These are phyloP conservation scores for Mucor piriformis DNA, from an alignment of 371 early-diverging fungal species.

Conservation along the genomic window DNA sequence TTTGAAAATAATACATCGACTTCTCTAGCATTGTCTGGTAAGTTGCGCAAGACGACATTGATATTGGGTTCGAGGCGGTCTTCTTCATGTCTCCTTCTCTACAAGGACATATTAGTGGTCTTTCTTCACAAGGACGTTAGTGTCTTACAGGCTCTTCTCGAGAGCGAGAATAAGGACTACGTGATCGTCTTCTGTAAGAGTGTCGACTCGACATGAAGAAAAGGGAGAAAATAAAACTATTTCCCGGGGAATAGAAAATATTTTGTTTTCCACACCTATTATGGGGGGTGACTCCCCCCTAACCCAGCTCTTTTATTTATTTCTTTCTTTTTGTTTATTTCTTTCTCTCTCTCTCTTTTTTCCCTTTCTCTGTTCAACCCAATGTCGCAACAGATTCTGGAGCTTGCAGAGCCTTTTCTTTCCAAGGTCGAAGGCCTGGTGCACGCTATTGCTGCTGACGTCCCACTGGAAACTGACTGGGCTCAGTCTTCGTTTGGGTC, in stretches of 20 bases:
- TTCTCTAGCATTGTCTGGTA: conserved; percentile 46
- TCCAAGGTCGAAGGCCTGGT: conserved; percentile 38
- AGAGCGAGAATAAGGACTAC: conserved; percentile 12
- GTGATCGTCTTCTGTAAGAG: conserved; percentile 18
- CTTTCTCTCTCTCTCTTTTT: conserved; percentile 3
- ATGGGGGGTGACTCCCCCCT: neutral
- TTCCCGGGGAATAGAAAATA: too few species aligned
- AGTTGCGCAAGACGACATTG: conserved; percentile 49
- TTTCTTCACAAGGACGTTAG: neutral
- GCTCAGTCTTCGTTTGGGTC: conserved; percentile 56
- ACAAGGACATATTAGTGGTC: neutral
- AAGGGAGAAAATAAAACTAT: neutral
- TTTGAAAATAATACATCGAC: conserved; percentile 36
- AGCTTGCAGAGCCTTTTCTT: conserved; percentile 30
- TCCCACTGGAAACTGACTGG: conserved; percentile 64
- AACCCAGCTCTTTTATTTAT: neutral
- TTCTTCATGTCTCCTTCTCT: conserved; percentile 12
- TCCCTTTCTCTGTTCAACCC: neutral
- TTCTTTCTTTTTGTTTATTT: neutral
- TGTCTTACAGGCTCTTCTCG: neutral
- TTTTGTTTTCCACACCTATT: neutral
- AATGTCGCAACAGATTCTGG: conserved; percentile 10
- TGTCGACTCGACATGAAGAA: conserved; percentile 10
- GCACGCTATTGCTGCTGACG: conserved; percentile 51
- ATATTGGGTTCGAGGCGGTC: conserved; percentile 45